Percentiles rank a stretch among this genome's conserved stretches.
phyloP scores from a whole-genome alignment of 106 monocot species.

The Vanilla planifolia region DNA sequence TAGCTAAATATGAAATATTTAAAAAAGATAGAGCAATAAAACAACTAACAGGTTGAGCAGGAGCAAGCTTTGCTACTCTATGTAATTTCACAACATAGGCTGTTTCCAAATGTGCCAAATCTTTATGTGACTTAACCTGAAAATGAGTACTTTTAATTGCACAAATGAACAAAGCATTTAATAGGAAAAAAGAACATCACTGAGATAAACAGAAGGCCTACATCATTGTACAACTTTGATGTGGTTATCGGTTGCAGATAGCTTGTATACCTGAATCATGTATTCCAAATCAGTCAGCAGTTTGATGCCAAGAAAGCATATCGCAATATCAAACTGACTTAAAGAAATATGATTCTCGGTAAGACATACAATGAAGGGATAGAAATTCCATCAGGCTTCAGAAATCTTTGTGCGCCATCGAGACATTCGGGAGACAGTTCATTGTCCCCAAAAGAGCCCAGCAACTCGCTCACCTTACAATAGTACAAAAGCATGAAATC shows the following conservation, averaged over 20 bases:
- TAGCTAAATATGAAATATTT: too few species aligned
- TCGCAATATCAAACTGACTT: too few species aligned
- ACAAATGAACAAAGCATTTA: neutral
- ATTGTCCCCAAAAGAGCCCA: constrained; percentile 97
- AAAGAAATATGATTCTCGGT: neutral
- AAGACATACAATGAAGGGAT: constrained; percentile 81
- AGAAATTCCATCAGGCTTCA: constrained; percentile 95
- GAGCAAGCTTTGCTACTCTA: constrained; percentile 75
- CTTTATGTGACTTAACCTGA: constrained; percentile 86
- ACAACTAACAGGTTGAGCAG: constrained; percentile 46
- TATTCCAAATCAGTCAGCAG: constrained; percentile 4
- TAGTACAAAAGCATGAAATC: neutral
- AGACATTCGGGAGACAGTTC: constrained; percentile 97
- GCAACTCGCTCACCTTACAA: constrained; percentile 78
- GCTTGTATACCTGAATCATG: constrained; percentile 67
- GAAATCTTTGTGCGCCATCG: constrained; percentile 87
- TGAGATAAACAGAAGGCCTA: constrained; percentile 13
- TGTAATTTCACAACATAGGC: constrained; percentile 97
- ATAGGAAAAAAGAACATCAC: neutral
- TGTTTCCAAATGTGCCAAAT: constrained; percentile 88
- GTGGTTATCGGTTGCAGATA: constrained; percentile 90
- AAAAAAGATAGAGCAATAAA: neutral
- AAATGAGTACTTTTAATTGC: constrained; percentile 4
- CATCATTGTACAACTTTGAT: constrained; percentile 95
- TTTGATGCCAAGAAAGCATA: neutral